Evolutionary conservation across 2,329 filamentous ascomycete genomes (phyloP), one percentile per base, ranked within the genome.

Genomic region (Hymenoscyphus scutula): DNA sequence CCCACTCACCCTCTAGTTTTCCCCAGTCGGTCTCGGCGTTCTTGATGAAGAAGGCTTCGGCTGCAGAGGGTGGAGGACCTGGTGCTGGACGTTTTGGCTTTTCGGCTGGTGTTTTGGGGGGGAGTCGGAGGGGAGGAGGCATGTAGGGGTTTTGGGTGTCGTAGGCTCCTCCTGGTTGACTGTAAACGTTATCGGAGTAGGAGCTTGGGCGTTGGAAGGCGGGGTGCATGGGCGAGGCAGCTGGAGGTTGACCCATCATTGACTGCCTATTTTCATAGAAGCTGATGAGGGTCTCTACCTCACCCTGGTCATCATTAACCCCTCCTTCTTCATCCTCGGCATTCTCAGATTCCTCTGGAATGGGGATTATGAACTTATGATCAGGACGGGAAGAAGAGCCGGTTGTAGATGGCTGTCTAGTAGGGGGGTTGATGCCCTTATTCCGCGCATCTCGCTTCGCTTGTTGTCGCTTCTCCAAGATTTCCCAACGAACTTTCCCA

Each of bases 131-230:
- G 27, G 27, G 27, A 29, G 3, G 27, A 25, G 45, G 19, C 4
- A 30, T 5, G n/a, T 30, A 55, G 23, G 53, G 15, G 15, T 11
- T 29, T 29, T 55, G 30, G 4, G 51, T 30, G 51, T 8, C 53
- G 53, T 54, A 54, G 27, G 53, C 25, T 17, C 53, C 53, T 30
- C 29, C 53, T 54, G 45, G 19, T 25, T 37, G 34, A 30, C 61
- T 63, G 53, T 63, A 63, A 8, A 57, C 34, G 30, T 58, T 63
- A 7, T 56, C 53, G n/a, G 61, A 63, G n/a, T 63, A 63, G 30
- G 56, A 57, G 41, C 19, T 13, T 6, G 19, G 19, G 23, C 19
- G 5, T 48, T 60, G 58, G 32, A 66, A 65, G 8, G 65, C 64
- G 8, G 62, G 48, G 27, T 70, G 63, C 30, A 56, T 23, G 19